Base-by-base conservation (phyloP, 2,329 filamentous ascomycete genomes). In the Xylariomycetidae sp. region DNA sequence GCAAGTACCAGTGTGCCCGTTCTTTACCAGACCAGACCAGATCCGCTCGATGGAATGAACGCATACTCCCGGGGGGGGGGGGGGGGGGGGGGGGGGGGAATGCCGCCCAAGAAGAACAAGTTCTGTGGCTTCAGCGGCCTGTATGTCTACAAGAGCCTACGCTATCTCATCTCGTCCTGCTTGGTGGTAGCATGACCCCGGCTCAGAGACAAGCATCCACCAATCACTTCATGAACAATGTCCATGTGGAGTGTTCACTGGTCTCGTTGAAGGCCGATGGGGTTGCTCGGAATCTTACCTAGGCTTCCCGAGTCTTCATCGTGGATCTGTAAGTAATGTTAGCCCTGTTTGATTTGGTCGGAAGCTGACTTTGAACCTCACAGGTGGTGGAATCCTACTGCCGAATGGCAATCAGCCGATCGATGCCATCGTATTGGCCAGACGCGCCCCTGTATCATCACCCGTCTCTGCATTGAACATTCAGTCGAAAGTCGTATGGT, bases 351-450 rank as follows among this genome's bases (percentile, higher is more conserved):
- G n/a, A n/a, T 26, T 17, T 22, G 22, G 32, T 4, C 22, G 20
- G 6, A 11, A 0, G 13, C 30, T 40, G 26, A 44, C 44, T 30
- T 59, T 59, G 47, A 65, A 25, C 33, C 33, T 13, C 16, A 38
- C 20, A 88, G 85, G 48, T 97, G 92, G 92, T 98, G 92, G 92
- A 97, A 97, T 49, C 92, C 92, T n/a, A 89, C 89, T 13, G 90
- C 90, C 0, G 92, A 98, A 64, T 98, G 92, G 92, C 92, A 98
- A 63, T 92, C 85, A 41, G 92, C 92, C 3, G 92, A 98, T 58
- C 77, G 86, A 45, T 88, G 85, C 54, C 92, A 97, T 63, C 88
- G 92, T 36, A 98, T 97, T 48, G 92, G 92, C 19, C 92, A 98
- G 66, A 86, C 82, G 30, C 84, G 92, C 6, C 90, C 90, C 18